Evolutionary conservation across 345 rosid genomes (phyloP), one percentile per base, ranked within the genome.

Genomic region (Isatis tinctoria): DNA sequence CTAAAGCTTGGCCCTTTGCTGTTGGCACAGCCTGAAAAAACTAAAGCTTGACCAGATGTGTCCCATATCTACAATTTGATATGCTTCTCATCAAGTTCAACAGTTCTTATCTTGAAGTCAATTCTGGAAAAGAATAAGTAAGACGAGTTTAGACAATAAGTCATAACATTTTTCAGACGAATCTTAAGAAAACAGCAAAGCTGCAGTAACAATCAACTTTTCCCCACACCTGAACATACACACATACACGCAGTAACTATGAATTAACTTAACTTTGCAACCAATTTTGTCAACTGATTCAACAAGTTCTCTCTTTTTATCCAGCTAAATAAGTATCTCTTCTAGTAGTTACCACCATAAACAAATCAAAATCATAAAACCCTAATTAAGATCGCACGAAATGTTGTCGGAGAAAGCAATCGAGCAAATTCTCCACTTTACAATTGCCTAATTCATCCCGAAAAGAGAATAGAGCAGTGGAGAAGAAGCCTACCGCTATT

Each of bases 161-260:
- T n/a, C n/a, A n/a, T n/a, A n/a, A n/a, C n/a, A n/a, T n/a, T n/a
- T n/a, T n/a, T n/a, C n/a, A n/a, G n/a, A n/a, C n/a, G n/a, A n/a
- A n/a, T n/a, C n/a, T n/a, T n/a, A n/a, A n/a, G n/a, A n/a, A n/a
- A n/a, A n/a, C n/a, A n/a, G n/a, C n/a, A n/a, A n/a, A n/a, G n/a
- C n/a, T n/a, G n/a, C n/a, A n/a, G 85, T n/a, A 92, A 86, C 73
- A 92, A 85, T 66, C 96, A 92, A 87, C 94, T 92, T 80, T 92
- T 92, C 16, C 98, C 98, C 72, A 90, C 98, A 75, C 96, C 98
- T 92, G 86, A 72, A 45, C 20, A 44, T 26, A 22, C 0, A 53
- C 73, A 67, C n/a, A 74, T 13, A 24, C 17, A 32, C 63, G 33
- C 71, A 16, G 12, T 17, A 57, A 6, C 36, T 17, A n/a, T 10